phyloP scores from a whole-genome alignment of 768 basidiomycete genomes.

The Lyophyllum semitale region DNA sequence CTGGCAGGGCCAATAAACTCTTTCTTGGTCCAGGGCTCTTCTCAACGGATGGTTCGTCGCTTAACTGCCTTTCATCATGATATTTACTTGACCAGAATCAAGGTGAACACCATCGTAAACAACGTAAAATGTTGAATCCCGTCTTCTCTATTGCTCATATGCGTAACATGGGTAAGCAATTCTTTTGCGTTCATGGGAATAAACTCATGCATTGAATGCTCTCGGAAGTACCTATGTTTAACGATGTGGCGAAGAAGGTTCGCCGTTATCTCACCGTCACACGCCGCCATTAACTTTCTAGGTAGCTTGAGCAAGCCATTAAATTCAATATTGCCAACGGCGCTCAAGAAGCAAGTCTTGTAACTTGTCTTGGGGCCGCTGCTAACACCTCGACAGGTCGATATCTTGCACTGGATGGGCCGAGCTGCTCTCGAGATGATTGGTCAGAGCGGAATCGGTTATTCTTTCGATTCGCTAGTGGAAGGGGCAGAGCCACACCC shows the following conservation, averaged over 20 bases:
- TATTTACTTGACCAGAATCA: background rate
- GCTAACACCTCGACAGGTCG: conserved; percentile 17
- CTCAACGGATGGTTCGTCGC: conserved; percentile 17
- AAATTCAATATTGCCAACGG: conserved; percentile 6
- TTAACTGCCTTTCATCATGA: background rate
- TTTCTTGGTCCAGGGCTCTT: conserved; percentile 19
- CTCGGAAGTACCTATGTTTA: conserved; percentile 18
- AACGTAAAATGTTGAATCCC: conserved; percentile 32
- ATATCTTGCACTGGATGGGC: conserved; percentile 26
- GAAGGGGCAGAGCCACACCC: conserved; percentile 27
- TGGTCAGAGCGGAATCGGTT: conserved; percentile 31
- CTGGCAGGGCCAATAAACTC: conserved; percentile 9
- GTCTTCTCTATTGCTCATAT: conserved; percentile 28
- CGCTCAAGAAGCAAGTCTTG: conserved; percentile 9
- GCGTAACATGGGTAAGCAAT: conserved; percentile 16
- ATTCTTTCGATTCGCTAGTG: conserved; percentile 27
- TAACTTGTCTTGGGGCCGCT: background rate
- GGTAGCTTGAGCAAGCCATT: conserved; percentile 7
- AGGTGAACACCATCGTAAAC: conserved; percentile 30
- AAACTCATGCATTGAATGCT: conserved; percentile 23
- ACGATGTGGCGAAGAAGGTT: conserved; percentile 17
- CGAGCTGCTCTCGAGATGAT: conserved; percentile 31
- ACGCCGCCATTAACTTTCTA: background rate
- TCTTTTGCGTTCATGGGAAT: background rate
- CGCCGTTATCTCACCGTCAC: background rate